phyloP scores from a whole-genome alignment of 495 filamentous ascomycete genomes.

The Oidiodendron maius region DNA sequence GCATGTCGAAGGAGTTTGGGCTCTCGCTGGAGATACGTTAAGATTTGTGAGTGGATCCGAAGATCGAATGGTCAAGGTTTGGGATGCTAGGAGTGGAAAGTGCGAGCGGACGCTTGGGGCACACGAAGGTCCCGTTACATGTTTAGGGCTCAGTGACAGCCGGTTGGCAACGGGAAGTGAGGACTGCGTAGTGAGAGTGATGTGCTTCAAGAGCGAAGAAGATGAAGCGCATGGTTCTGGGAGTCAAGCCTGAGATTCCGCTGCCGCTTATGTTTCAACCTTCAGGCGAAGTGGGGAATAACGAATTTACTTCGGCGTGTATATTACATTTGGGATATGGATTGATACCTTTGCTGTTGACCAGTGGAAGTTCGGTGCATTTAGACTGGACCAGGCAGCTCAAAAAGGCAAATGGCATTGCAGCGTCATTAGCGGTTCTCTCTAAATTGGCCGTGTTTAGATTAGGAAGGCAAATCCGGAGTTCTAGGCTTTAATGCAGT shows the following conservation, averaged over 20 bases:
- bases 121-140: slow-evolving; percentile 85
- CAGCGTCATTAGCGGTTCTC: too few relatives aligned
- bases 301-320: too few relatives aligned
- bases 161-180: slow-evolving; percentile 86
- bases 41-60: slow-evolving; percentile 84
- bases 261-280: too few relatives aligned
- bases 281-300: too few relatives aligned
- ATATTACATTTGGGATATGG: too few relatives aligned
- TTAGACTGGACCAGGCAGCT: too few relatives aligned
- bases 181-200: slow-evolving; percentile 84
- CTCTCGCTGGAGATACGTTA: slow-evolving; percentile 83
- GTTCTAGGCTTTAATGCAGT: too few relatives aligned
- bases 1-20: slow-evolving; percentile 94
- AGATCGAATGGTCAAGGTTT: slow-evolving; percentile 94
- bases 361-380: too few relatives aligned
- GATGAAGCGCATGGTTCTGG: not conserved
- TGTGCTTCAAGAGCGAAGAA: slow-evolving; percentile 63
- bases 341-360: too few relatives aligned
- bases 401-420: too few relatives aligned
- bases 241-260: not conserved
- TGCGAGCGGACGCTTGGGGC: slow-evolving; percentile 89
- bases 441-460: too few relatives aligned
- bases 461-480: too few relatives aligned
- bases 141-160: slow-evolving; percentile 82
- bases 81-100: slow-evolving; percentile 86